Conservation (phyloP, 495 filamentous ascomycete species). For the Bacidia gigantensis region DNA sequence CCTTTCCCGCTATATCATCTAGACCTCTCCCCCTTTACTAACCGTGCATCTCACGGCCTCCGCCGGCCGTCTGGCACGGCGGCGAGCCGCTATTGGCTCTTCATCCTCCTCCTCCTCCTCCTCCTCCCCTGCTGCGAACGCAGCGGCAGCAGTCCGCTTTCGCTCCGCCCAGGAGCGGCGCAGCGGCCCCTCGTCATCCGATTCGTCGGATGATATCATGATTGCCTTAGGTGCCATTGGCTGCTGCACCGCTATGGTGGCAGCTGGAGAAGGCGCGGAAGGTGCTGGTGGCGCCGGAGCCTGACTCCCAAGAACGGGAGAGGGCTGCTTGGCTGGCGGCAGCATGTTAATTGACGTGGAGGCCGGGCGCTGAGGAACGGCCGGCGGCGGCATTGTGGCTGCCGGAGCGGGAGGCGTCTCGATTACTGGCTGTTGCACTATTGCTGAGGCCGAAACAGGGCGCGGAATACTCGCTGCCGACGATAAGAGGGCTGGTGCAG, state of each 20-base stretch:
- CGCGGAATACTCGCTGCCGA: no score
- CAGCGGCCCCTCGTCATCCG: neutral
- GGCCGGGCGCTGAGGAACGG: no score
- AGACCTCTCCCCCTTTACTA: neutral
- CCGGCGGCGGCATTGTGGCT: no score
- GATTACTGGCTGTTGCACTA: no score
- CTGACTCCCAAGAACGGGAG: neutral
- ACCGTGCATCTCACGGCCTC: neutral
- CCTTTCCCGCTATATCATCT: neutral
- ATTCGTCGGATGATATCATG: neutral
- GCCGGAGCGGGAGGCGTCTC: no score
- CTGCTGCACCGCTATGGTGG: neutral
- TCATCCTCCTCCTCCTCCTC: neutral
- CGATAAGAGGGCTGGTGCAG: no score
- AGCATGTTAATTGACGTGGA: no score
- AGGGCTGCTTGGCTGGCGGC: no score
- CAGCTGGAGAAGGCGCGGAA: no score
- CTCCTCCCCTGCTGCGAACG: neutral
- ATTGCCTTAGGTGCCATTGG: neutral
- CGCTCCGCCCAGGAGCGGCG: neutral
- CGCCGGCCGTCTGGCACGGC: neutral
- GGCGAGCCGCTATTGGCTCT: neutral
- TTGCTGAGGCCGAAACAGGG: no score
- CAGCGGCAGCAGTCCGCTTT: neutral
- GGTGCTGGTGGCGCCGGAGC: neutral